A percentile compares a stretch with the other conserved stretches of the same genome.
Conservation (phyloP, 768 basidiomycete species). For the Agaricus blazei region DNA sequence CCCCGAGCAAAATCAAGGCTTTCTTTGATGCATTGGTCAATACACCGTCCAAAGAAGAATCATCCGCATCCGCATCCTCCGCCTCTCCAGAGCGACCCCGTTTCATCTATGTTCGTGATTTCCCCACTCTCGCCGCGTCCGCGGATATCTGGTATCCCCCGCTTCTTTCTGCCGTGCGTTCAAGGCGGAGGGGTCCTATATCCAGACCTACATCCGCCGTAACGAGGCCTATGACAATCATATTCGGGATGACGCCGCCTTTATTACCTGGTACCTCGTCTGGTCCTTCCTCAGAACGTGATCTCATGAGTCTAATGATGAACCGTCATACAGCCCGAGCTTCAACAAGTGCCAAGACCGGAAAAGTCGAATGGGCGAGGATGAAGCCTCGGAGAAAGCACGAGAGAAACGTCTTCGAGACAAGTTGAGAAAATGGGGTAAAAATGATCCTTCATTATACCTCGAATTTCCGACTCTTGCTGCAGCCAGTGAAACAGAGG, state of each 20-base stretch:
- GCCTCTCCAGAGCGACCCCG: slow-evolving; percentile 41
- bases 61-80: background rate
- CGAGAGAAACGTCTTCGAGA: slow-evolving; percentile 70
- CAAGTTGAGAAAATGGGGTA: slow-evolving; percentile 73
- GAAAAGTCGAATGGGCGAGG: slow-evolving; percentile 58
- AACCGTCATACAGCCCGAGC: slow-evolving; percentile 32
- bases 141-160: slow-evolving; percentile 78
- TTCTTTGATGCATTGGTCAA: slow-evolving; percentile 82
- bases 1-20: slow-evolving; percentile 49
- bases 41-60: slow-evolving; percentile 19
- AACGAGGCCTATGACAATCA: slow-evolving; percentile 68
- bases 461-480: slow-evolving; percentile 61
- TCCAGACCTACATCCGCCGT: slow-evolving; percentile 56
- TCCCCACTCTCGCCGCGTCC: slow-evolving; percentile 66
- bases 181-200: slow-evolving; percentile 63
- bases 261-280: slow-evolving; percentile 11
- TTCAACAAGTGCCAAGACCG: slow-evolving; percentile 26
- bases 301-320: slow-evolving; percentile 41
- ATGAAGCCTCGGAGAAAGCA: slow-evolving; percentile 56
- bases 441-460: slow-evolving; percentile 48
- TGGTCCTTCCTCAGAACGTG: slow-evolving; percentile 20
- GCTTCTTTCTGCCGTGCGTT: slow-evolving; percentile 72
- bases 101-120: slow-evolving; percentile 81
- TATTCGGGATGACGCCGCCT: slow-evolving; percentile 78
- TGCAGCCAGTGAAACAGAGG: slow-evolving; percentile 31